Conservation (phyloP, 495 filamentous ascomycete species). For the Letharia lupina region DNA sequence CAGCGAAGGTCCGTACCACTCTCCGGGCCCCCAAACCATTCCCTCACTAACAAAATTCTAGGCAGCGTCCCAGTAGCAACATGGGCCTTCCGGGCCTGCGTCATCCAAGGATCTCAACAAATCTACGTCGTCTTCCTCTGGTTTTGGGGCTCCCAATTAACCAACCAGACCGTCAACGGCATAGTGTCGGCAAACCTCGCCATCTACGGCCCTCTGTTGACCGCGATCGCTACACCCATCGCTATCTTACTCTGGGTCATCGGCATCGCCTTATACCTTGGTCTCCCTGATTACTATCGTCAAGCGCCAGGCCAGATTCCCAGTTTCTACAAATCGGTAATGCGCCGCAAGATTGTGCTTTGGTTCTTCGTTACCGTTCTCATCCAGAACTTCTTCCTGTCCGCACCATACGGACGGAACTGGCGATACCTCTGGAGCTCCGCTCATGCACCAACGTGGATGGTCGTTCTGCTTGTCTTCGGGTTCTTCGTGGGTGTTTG, state of each 20-base stretch:
- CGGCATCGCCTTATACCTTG: conserved; percentile 43
- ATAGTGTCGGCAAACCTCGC: conserved; percentile 28
- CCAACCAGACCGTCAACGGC: conserved; percentile 26
- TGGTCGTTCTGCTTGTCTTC: conserved; percentile 43
- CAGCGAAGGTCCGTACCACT: conserved; percentile 39
- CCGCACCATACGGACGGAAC: conserved; percentile 52
- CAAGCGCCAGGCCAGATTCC: conserved; percentile 61
- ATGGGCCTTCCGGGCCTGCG: conserved; percentile 57
- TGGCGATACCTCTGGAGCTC: conserved; percentile 54
- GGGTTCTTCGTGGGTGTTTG: conserved; percentile 54
- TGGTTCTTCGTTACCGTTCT: conserved; percentile 49
- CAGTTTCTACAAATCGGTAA: conserved; percentile 47
- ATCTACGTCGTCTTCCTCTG: conserved; percentile 56
- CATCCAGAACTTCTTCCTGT: conserved; percentile 61
- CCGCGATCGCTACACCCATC: conserved; percentile 43
- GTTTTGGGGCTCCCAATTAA: conserved; percentile 52
- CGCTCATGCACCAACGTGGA: conserved; percentile 44
- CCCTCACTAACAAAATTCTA: conserved; percentile 12
- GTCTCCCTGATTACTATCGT: conserved; percentile 58
- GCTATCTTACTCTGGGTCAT: conserved; percentile 46
- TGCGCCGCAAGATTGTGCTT: conserved; percentile 51
- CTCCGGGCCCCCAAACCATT: neutral
- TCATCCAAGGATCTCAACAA: conserved; percentile 56
- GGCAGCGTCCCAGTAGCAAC: conserved; percentile 50
- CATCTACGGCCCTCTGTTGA: conserved; percentile 27